Evolutionary conservation across 306 rosid species (phyloP).

Genomic region (Sicyos edulis): DNA sequence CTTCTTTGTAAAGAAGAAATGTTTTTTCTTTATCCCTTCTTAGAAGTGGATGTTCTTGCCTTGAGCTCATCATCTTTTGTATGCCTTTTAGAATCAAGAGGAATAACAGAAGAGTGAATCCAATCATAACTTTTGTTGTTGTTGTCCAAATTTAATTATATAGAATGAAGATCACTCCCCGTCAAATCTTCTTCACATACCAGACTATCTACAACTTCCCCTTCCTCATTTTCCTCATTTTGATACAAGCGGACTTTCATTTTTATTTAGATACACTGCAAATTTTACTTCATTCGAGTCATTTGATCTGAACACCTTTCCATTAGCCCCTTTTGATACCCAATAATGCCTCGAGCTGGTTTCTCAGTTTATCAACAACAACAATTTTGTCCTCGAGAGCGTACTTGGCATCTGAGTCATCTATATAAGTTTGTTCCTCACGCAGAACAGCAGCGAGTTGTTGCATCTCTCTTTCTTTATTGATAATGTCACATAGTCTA

Average conservation of each 20-base stretch:
- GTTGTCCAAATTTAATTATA: conserved; percentile 86
- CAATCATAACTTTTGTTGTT: conserved; percentile 64
- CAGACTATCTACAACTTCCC: conserved; percentile 69
- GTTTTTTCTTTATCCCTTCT: conserved; percentile 61
- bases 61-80: conserved; percentile 44
- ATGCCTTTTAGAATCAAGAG: conserved; percentile 51
- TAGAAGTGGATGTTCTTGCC: conserved; percentile 64
- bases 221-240: conserved; percentile 57
- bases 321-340: conserved; percentile 62
- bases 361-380: conserved; percentile 75
- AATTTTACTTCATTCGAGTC: conserved; percentile 59
- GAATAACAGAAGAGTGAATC: conserved; percentile 45
- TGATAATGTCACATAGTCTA: conserved; percentile 51
- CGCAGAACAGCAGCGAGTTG: conserved; percentile 53
- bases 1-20: conserved; percentile 73
- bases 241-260: conserved; percentile 39
- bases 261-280: conserved; percentile 50
- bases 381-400: conserved; percentile 68
- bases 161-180: conserved; percentile 88
- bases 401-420: conserved; percentile 64
- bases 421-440: conserved; percentile 72
- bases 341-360: conserved; percentile 77
- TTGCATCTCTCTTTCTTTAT: conserved; percentile 74
- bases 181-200: conserved; percentile 72
- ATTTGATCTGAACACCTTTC: conserved; percentile 47